Conservation (phyloP, 2,329 filamentous ascomycete species). For the Stachybotrys elegans region DNA sequence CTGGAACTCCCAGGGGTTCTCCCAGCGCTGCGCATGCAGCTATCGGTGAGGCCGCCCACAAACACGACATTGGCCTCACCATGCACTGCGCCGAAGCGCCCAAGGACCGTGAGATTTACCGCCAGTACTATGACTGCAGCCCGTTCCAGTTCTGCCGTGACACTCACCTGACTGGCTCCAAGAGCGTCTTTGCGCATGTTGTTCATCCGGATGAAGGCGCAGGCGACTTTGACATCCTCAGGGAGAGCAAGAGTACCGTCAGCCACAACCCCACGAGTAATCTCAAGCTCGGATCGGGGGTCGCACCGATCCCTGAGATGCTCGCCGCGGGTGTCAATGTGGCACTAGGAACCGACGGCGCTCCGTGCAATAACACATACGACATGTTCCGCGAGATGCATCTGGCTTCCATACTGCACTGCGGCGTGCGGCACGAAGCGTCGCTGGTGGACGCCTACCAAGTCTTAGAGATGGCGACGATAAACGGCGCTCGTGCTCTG, state of each 20-base stretch:
- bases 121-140: conserved; percentile 30
- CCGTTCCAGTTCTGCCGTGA: conserved; percentile 37
- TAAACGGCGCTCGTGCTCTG: conserved; percentile 42
- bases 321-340: conserved; percentile 38
- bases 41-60: conserved; percentile 33
- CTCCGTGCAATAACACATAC: conserved; percentile 47
- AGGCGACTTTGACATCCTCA: conserved; percentile 4
- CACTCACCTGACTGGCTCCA: conserved; percentile 15
- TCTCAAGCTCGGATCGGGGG: conserved; percentile 45
- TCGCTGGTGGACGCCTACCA: conserved; percentile 35
- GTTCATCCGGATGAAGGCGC: conserved; percentile 5
- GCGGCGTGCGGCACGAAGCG: conserved; percentile 35
- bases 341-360: conserved; percentile 45
- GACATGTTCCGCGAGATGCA: conserved; percentile 50
- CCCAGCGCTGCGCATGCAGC: conserved; percentile 28
- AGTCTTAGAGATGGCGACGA: conserved; percentile 40
- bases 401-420: conserved; percentile 43
- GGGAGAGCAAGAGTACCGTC: conserved; percentile 28
- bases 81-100: conserved; percentile 42
- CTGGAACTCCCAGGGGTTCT: conserved; percentile 40
- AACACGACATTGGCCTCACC: conserved; percentile 36
- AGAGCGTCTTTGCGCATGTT: conserved; percentile 7
- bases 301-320: conserved; percentile 40
- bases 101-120: conserved; percentile 30
- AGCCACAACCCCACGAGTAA: conserved; percentile 49